phyloP scores from a whole-genome alignment of 306 rosid species.

The Luffa aegyptiaca region DNA sequence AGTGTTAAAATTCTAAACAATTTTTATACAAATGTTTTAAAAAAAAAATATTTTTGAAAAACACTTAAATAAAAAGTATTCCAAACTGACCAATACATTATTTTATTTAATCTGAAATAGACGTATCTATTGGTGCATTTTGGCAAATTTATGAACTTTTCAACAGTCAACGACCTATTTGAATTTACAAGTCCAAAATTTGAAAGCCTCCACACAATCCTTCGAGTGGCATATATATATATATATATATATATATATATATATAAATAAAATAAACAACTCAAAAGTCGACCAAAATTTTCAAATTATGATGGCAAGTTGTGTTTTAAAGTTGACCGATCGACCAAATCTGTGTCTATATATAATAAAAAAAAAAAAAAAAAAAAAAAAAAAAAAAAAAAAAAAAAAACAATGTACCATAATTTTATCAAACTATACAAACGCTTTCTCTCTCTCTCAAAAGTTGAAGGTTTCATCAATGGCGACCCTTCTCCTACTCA shows the following conservation, averaged over 20 bases:
- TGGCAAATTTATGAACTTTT: not conserved
- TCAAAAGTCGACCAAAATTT: not conserved
- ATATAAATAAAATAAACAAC: not conserved
- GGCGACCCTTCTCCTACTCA: not conserved
- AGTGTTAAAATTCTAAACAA: too few species aligned
- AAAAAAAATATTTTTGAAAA: too few species aligned
- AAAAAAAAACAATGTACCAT: not conserved
- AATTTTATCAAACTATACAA: not conserved
- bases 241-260: too few species aligned
- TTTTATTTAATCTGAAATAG: not conserved
- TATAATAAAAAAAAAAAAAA: too few species aligned
- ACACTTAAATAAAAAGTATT: too few species aligned
- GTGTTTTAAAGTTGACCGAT: not conserved
- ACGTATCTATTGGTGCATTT: not conserved
- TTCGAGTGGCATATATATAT: not conserved
- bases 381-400: too few species aligned
- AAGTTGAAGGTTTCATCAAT: not conserved
- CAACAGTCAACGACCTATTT: not conserved
- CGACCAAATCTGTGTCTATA: not conserved
- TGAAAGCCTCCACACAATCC: too few species aligned
- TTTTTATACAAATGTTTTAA: too few species aligned
- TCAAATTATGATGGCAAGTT: not conserved
- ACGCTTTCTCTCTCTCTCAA: not conserved
- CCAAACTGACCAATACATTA: too few species aligned
- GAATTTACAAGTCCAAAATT: not conserved